A percentile compares a stretch with the other conserved stretches of the same genome.
Evolutionary conservation across 768 basidiomycete genomes (phyloP).

Genomic region (Nidularia pulvinata): DNA sequence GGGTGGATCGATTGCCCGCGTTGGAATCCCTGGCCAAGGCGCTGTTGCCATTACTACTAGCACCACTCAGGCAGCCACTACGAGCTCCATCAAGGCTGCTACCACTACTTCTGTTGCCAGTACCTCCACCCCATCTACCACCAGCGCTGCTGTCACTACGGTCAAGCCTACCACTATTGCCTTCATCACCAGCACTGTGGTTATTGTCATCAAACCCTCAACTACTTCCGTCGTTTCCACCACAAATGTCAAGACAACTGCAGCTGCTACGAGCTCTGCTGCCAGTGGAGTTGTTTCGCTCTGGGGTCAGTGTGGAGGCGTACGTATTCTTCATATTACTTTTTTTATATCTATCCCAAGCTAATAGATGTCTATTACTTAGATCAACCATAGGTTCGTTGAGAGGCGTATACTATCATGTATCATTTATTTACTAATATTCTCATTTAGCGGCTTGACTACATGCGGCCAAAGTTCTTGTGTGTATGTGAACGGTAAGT

Average conservation of each 20-base stretch:
- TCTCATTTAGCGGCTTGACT: not conserved
- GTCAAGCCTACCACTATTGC: not conserved
- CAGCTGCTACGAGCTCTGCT: not conserved
- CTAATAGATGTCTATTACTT: too few species aligned
- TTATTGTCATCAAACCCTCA: not conserved
- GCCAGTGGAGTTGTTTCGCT: not conserved
- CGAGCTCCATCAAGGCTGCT: not conserved
- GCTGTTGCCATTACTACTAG: not conserved
- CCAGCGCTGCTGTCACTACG: not conserved
- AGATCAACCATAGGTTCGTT: too few species aligned
- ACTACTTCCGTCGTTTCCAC: not conserved
- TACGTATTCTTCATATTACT: not conserved
- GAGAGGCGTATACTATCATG: not conserved
- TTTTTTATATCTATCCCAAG: too few species aligned
- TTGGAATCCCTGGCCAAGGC: slow-evolving; percentile 10
- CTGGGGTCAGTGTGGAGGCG: not conserved
- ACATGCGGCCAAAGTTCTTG: not conserved
- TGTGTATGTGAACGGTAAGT: not conserved
- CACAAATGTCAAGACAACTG: not conserved
- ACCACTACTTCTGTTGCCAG: not conserved
- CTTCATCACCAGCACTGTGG: not conserved
- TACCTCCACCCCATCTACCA: not conserved
- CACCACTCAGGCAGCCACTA: not conserved
- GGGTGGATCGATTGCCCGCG: slow-evolving; percentile 18
- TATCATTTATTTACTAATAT: not conserved